These are phyloP conservation scores for Coniochaeta hoffmannii DNA, from an alignment of 2,329 filamentous ascomycete genomes.

Conservation along the genomic window DNA sequence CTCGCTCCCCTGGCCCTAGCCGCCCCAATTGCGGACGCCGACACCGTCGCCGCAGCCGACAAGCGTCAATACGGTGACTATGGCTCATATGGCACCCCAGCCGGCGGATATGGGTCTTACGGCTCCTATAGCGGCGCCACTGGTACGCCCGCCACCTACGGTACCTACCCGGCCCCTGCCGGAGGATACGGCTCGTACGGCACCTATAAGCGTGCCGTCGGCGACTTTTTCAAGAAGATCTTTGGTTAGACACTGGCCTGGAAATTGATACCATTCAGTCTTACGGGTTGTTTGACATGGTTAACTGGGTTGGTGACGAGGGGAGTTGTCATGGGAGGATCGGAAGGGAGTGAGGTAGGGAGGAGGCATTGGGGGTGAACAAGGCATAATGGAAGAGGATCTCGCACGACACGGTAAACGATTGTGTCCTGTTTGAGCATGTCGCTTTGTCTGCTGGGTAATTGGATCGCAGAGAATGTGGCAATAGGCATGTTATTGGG, in stretches of 20 bases:
- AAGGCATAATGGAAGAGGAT: too few relatives aligned
- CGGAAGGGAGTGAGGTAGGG: too few relatives aligned
- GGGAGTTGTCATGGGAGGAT: too few relatives aligned
- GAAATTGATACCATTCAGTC: too few relatives aligned
- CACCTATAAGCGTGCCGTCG: conserved; percentile 3
- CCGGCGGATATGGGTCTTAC: conserved; percentile 3
- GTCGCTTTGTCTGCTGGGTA: too few relatives aligned
- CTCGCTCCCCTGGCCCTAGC: not conserved
- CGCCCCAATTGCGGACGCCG: not conserved
- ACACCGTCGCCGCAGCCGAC: not conserved
- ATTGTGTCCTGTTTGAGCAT: too few relatives aligned
- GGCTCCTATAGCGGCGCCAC: not conserved
- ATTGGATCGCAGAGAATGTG: too few relatives aligned
- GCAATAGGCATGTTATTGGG: too few relatives aligned
- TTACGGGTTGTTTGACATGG: too few relatives aligned
- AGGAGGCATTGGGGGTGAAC: too few relatives aligned
- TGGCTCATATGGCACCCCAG: conserved; percentile 1
- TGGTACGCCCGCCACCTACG: not conserved
- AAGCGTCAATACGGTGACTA: conserved; percentile 3
- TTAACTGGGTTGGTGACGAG: too few relatives aligned
- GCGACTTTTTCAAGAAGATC: not conserved
- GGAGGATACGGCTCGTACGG: conserved; percentile 3
- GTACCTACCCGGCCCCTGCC: not conserved
- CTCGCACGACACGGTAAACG: too few relatives aligned
- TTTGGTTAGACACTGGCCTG: not conserved